A percentile compares a stretch with the other conserved stretches of the same genome.
phyloP scores from a whole-genome alignment of 2,329 filamentous ascomycete genomes.

The Ambrosiella xylebori region DNA sequence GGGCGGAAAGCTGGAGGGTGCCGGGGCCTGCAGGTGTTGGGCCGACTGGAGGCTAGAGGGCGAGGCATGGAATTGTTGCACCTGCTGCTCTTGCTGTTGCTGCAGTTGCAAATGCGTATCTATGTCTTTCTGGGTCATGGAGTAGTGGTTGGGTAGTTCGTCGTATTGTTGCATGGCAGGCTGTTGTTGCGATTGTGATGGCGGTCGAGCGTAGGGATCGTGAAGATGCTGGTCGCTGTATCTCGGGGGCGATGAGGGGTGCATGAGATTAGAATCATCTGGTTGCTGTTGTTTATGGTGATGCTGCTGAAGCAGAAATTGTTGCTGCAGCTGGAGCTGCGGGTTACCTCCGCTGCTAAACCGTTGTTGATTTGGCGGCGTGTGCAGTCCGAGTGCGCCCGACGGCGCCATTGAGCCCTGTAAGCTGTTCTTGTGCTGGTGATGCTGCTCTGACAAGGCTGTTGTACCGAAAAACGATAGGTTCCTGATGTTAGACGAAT shows the following conservation, averaged over 20 bases:
- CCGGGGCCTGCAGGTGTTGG: neutral
- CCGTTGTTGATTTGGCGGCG: slow-evolving; percentile 15
- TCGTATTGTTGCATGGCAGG: neutral
- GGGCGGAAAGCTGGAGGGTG: neutral
- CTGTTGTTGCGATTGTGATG: neutral
- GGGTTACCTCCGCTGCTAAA: neutral
- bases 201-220: slow-evolving; percentile 7
- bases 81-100: slow-evolving; percentile 20
- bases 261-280: slow-evolving; percentile 13
- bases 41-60: neutral
- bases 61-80: slow-evolving; percentile 11
- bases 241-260: slow-evolving; percentile 15
- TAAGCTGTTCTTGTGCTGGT: slow-evolving; percentile 15
- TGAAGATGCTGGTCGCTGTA: slow-evolving; percentile 18
- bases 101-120: neutral
- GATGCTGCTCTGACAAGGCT: slow-evolving; percentile 13
- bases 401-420: slow-evolving; percentile 12
- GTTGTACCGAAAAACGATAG: neutral
- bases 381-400: neutral
- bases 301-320: slow-evolving; percentile 16
- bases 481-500: neutral
- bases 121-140: too few relatives aligned
- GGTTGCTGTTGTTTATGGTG: slow-evolving; percentile 16
- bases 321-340: slow-evolving; percentile 14
- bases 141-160: neutral